Evolutionary conservation across 2,329 filamentous ascomycete species (phyloP), one percentile per base, ranked within the genome.

Genomic region (Cordyceps javanica): DNA sequence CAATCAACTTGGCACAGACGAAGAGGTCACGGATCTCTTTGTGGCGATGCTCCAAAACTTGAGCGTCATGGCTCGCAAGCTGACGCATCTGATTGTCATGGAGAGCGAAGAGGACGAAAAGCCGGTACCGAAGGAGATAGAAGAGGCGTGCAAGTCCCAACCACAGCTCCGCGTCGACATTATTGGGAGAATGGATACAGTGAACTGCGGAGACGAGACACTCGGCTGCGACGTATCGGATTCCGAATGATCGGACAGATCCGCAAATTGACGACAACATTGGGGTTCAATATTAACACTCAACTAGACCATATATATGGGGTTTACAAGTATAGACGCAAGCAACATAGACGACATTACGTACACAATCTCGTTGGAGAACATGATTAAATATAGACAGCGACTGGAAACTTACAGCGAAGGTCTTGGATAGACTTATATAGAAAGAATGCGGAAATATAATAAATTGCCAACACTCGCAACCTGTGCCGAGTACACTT

Each of bases 11-110:
- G 76, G 76, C 2, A 74, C 70, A 0, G 77, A 79, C 53, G 76
- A 76, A 3, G 75, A 77, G 61, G 74, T 79, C 42, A 72, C 71
- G 0, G 77, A 79, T 42, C 61, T 80, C 14, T 63, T 80, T 23
- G 70, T 73, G 14, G 71, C 71, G 61, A 71, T 69, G 23, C 67
- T 79, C 4, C 64, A 76, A 62, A 75, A 68, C 25, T 67, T 70
- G 46, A 60, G 67, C 9, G 62, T 75, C 28, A 68, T 71, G 16
- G 74, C 73, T 2, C 66, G 67, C 38, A 71, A 73, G 26, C 63
- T 75, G 59, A 69, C 67, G 48, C 65, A 66, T n/a, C 60, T 77
- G 16, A 70, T 74, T 34, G 69, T 76, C 13, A 67, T 67, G 6
- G 69, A 68, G 32, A 70, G 65, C 5, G 71, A 74, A 16, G 58